Evolutionary conservation across 139 green algal species (phyloP).

Genomic region (Monoraphidium neglectum): DNA sequence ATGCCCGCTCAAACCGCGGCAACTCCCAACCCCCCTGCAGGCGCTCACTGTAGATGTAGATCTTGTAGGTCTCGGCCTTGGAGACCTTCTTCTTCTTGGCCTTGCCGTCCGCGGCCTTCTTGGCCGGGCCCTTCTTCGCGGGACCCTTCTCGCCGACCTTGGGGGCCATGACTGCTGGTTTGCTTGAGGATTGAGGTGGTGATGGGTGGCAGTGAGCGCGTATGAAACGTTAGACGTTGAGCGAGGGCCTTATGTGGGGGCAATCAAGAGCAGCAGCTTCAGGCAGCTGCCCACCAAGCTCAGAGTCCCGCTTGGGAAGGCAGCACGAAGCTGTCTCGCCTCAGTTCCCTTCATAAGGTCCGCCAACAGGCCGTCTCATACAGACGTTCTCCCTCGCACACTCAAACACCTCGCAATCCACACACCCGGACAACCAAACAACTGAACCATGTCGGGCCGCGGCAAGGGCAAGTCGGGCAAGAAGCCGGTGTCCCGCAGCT

Average conservation of each 20-base stretch:
- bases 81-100: slow-evolving; percentile 56
- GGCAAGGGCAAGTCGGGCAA: slow-evolving; percentile 19
- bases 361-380: too few species aligned
- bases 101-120: slow-evolving; percentile 17
- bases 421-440: not conserved
- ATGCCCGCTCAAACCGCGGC: too few species aligned
- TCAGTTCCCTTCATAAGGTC: not conserved
- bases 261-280: too few species aligned
- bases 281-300: too few species aligned
- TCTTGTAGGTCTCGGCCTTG: slow-evolving; percentile 71
- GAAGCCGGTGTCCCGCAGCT: slow-evolving; percentile 76
- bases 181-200: too few species aligned
- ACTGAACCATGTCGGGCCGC: slow-evolving; percentile 23
- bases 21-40: slow-evolving; percentile 74
- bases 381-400: too few species aligned
- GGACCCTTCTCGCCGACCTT: slow-evolving; percentile 36
- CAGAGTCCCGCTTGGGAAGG: too few species aligned
- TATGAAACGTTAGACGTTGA: too few species aligned
- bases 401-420: too few species aligned
- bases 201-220: too few species aligned
- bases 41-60: slow-evolving; percentile 85
- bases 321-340: not conserved
- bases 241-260: too few species aligned
- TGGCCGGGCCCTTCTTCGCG: slow-evolving; percentile 12
- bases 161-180: too few species aligned